Percentiles rank a stretch among this genome's conserved stretches.
phyloP scores from a whole-genome alignment of 208 protist species.

The Tritrichomonas musculus region DNA sequence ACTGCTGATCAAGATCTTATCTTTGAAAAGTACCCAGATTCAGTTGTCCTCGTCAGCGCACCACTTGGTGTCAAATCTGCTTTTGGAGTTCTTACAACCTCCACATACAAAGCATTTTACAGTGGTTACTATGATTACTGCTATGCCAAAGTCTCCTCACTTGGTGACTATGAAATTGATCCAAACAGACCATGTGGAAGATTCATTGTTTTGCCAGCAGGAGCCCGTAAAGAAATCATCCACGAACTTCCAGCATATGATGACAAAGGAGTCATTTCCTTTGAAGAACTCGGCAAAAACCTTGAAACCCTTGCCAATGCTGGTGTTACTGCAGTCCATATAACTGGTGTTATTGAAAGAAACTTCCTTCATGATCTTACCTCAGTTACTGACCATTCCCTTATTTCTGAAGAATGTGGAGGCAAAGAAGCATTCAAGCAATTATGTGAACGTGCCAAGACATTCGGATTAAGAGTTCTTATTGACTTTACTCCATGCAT shows the following conservation, averaged over 20 bases:
- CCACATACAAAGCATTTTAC: neutral
- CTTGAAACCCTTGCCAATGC: neutral
- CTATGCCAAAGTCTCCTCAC: neutral
- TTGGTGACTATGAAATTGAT: neutral
- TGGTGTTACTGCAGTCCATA: constrained; percentile 12
- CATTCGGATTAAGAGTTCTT: neutral
- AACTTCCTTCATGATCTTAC: neutral
- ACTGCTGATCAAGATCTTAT: neutral
- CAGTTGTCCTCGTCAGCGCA: neutral
- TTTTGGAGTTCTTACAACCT: neutral
- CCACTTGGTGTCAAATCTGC: neutral
- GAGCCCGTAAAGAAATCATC: constrained; percentile 9
- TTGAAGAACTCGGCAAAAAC: neutral
- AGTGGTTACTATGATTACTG: neutral
- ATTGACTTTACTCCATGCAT: neutral
- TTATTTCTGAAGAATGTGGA: neutral
- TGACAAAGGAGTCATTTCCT: neutral
- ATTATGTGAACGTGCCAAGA: neutral
- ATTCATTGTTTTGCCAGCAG: neutral
- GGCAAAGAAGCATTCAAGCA: neutral
- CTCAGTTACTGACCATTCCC: neutral
- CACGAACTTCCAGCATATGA: constrained; percentile 30
- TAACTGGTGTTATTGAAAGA: neutral
- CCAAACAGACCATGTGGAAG: neutral
- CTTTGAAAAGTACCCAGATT: neutral